These are phyloP conservation scores for Takashimella koratensis DNA, from an alignment of 1,284 basidiomycete species.

Conservation along the genomic window DNA sequence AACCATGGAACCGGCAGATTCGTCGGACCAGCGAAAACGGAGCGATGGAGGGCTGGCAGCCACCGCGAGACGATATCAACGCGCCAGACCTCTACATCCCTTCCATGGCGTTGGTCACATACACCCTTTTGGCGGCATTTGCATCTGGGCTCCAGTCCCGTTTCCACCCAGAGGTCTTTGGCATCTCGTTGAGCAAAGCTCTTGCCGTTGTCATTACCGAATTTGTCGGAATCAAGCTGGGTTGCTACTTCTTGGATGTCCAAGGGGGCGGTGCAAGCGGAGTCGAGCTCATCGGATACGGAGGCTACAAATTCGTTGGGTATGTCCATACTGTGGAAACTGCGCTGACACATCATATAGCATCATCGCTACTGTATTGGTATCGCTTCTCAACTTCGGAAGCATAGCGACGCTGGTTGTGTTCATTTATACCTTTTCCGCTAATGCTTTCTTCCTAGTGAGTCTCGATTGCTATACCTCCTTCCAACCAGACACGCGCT, in stretches of 20 bases:
- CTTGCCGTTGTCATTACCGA: conserved; percentile 77
- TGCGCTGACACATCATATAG: conserved; percentile 13
- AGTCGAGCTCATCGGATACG: conserved; percentile 64
- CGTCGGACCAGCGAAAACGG: conserved; percentile 52
- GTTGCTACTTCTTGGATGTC: conserved; percentile 86
- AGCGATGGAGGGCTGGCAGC: conserved; percentile 68
- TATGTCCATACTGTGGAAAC: conserved; percentile 39
- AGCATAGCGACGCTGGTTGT: conserved; percentile 64
- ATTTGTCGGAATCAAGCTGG: conserved; percentile 81
- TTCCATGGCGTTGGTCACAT: conserved; percentile 94
- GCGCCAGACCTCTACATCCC: conserved; percentile 97
- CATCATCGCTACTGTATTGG: conserved; percentile 47
- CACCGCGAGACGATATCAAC: conserved; percentile 92
- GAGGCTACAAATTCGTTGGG: conserved; percentile 98
- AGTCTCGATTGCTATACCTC: no score
- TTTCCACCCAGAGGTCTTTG: conserved; percentile 88
- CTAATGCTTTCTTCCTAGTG: conserved; percentile 92
- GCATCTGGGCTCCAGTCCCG: conserved; percentile 76
- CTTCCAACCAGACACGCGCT: background rate
- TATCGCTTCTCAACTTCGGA: conserved; percentile 52
- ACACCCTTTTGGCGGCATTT: conserved; percentile 82
- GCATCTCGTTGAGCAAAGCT: conserved; percentile 78
- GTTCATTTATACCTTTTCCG: conserved; percentile 79
- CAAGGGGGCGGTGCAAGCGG: conserved; percentile 65
- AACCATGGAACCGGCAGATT: conserved; percentile 69